Percentiles rank a stretch among this genome's conserved stretches.
phyloP scores from a whole-genome alignment of 2,329 filamentous ascomycete species.

The Hirsutella thompsonii region DNA sequence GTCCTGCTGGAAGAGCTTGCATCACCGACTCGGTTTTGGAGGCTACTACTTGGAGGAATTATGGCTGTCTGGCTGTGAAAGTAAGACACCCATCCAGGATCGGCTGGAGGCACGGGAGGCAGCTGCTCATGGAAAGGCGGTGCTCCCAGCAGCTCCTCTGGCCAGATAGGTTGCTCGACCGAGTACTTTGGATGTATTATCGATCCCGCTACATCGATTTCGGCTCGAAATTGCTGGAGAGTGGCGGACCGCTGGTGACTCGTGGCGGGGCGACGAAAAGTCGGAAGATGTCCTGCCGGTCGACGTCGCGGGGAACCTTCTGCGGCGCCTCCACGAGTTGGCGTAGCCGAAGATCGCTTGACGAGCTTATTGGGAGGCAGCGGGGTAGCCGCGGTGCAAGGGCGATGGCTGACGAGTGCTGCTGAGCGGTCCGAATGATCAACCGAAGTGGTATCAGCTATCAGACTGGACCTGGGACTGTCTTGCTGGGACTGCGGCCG shows the following conservation, averaged over 20 bases:
- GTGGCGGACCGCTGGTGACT: slow-evolving; percentile 68
- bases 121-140: slow-evolving; percentile 10
- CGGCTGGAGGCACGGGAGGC: slow-evolving; percentile 1
- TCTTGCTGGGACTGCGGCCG: slow-evolving; percentile 52
- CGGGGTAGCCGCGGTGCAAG: slow-evolving; percentile 23
- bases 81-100: slow-evolving; percentile 38
- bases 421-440: slow-evolving; percentile 54
- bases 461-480: slow-evolving; percentile 50
- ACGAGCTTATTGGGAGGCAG: slow-evolving; percentile 63
- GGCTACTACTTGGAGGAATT: slow-evolving; percentile 9
- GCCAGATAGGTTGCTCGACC: slow-evolving; percentile 20
- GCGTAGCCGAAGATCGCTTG: slow-evolving; percentile 53
- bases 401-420: slow-evolving; percentile 44
- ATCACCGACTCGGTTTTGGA: slow-evolving; percentile 13
- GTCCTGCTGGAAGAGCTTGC: slow-evolving; percentile 12
- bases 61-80: slow-evolving; percentile 32
- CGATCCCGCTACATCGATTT: slow-evolving; percentile 13
- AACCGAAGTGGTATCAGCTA: slow-evolving; percentile 52
- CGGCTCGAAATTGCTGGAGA: slow-evolving; percentile 39
- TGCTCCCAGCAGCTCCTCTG: slow-evolving; percentile 15
- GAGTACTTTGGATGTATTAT: slow-evolving; percentile 17
- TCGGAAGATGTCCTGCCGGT: slow-evolving; percentile 48
- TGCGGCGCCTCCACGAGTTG: slow-evolving; percentile 26
- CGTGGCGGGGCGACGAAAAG: slow-evolving; percentile 60
- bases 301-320: slow-evolving; percentile 30